Evolutionary conservation across 2,329 filamentous ascomycete species (phyloP), one percentile per base, ranked within the genome.

Genomic region (Alternaria arborescens): DNA sequence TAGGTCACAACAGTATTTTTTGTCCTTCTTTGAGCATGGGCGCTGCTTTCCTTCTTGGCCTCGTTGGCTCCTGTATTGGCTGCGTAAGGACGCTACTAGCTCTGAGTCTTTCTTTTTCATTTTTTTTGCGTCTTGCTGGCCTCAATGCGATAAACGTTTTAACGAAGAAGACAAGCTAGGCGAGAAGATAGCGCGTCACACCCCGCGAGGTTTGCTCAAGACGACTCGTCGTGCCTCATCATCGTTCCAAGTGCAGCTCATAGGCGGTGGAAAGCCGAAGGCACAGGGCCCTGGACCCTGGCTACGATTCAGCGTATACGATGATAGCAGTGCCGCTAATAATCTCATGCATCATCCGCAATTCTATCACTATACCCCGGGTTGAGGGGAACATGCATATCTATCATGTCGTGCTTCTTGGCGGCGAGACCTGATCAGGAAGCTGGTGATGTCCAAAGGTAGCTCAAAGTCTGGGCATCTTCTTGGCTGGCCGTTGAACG

Each of bases 381-480:
- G 44, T 62, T 44, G 56, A 58, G 65, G 59, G 60, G 57, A 59
- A 65, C 53, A 43, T 60, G 60, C 52, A 56, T 62, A 52, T 41
- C 55, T 57, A 61, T 62, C 64, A 60, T 66, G 61, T 55, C 41
- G 55, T 53, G 52, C 61, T 60, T 40, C 59, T 69, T 60, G 59
- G 58, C 53, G 26, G 52, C 58, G 62, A 65, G 57, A 30, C 68
- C 61, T 36, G 44, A 66, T 60, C 58, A 67, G 66, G 68, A 61
- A 69, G 68, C 65, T 69, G 47, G 22, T 48, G 56, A 58, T 61
- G 58, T 40, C 28, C 47, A 38, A 38, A 51, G 43, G 41, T n/a
- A 44, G 11, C 22, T 51, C 44, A 42, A 41, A 22, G 47, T 32
- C 62, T 62, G 55, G 62, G 62, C 62, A 42, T 52, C 4, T 28